Percentiles rank a stretch among this genome's conserved stretches.
These are phyloP conservation scores for Scutellaria galericulata DNA, from an alignment of 257 asterid genomes.

Conservation along the genomic window DNA sequence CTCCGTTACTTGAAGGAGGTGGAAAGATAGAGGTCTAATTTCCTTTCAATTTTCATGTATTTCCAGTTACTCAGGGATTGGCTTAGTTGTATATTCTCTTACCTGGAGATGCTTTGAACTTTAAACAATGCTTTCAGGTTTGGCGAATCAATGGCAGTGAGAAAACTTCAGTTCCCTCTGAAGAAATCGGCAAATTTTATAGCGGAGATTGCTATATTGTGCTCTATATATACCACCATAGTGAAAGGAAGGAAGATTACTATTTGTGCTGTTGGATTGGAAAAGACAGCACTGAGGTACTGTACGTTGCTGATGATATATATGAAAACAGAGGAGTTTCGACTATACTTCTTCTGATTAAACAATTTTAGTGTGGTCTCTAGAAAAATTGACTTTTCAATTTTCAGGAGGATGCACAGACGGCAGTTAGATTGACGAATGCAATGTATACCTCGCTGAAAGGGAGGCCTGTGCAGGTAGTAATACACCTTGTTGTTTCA, in stretches of 20 bases:
- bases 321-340: background rate
- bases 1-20: constrained; percentile 89
- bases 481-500: constrained; percentile 11
- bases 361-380: background rate
- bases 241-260: constrained; percentile 90
- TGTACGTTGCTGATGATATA: constrained; percentile 9
- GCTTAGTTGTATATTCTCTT: constrained; percentile 14
- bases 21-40: constrained; percentile 80
- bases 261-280: constrained; percentile 95
- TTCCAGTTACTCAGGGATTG: constrained; percentile 8
- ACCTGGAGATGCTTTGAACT: constrained; percentile 8
- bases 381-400: constrained; percentile 16
- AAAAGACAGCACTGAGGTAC: constrained; percentile 89
- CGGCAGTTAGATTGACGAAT: constrained; percentile 59
- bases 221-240: constrained; percentile 83
- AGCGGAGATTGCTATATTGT: constrained; percentile 96
- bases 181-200: constrained; percentile 86
- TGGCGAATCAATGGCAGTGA: constrained; percentile 81
- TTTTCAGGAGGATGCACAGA: constrained; percentile 77
- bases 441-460: constrained; percentile 82
- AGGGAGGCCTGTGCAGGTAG: constrained; percentile 94
- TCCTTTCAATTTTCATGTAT: constrained; percentile 25
- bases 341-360: background rate
- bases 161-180: constrained; percentile 74
- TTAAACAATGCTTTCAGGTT: constrained; percentile 58